Evolutionary conservation across 1,139 yeast genomes (phyloP).

Genomic region (Meyerozyma sp.): DNA sequence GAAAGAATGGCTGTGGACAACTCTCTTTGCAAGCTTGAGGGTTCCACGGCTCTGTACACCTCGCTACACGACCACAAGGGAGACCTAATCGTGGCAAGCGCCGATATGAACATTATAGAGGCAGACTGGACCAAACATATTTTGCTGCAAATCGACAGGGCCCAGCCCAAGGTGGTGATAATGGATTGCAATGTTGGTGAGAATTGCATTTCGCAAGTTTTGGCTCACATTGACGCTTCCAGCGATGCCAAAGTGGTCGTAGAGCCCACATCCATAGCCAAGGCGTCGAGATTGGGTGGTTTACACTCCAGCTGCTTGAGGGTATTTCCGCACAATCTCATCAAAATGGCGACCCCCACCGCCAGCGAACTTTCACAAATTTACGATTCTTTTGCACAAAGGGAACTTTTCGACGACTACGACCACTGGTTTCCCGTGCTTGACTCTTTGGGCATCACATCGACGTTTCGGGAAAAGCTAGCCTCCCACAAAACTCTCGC

Average conservation of each 20-base stretch:
- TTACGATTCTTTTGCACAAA: constrained; percentile 40
- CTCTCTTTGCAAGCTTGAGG: constrained; percentile 30
- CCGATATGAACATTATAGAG: constrained; percentile 75
- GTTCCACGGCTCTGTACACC: constrained; percentile 62
- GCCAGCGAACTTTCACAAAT: constrained; percentile 53
- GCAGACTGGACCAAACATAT: constrained; percentile 37
- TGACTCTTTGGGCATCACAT: constrained; percentile 54
- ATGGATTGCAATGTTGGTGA: constrained; percentile 67
- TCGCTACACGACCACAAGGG: constrained; percentile 64
- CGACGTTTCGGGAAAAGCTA: constrained; percentile 38
- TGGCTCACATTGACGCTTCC: constrained; percentile 15
- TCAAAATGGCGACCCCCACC: constrained; percentile 64
- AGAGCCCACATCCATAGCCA: constrained; percentile 75
- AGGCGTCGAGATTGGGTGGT: constrained; percentile 39
- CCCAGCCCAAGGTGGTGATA: constrained; percentile 43
- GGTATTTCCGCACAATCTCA: constrained; percentile 26
- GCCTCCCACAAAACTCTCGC: constrained; percentile 18
- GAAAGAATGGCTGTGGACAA: constrained; percentile 26
- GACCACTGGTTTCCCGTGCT: constrained; percentile 72
- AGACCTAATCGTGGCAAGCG: constrained; percentile 67
- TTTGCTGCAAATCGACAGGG: constrained; percentile 20
- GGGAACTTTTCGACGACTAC: constrained; percentile 52
- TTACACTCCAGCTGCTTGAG: constrained; percentile 10
- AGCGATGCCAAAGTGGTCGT: constrained; percentile 37
- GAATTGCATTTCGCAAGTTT: constrained; percentile 31